phyloP scores from a whole-genome alignment of 1,284 basidiomycete genomes.

The Gastroboletus turbinatus region DNA sequence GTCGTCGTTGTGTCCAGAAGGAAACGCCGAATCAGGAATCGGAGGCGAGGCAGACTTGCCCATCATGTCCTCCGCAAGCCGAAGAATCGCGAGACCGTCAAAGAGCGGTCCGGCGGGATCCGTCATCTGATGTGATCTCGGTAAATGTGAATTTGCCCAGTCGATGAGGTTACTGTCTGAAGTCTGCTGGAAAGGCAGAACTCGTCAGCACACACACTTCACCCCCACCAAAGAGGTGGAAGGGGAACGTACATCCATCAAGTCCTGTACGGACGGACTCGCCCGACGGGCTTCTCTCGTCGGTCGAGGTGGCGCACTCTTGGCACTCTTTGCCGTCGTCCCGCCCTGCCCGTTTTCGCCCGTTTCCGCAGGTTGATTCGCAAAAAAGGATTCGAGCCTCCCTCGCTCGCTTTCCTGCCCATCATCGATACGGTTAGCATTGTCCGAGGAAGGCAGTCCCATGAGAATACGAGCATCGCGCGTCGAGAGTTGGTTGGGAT shows the following conservation, averaged over 20 bases:
- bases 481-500: constrained; percentile 87
- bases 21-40: constrained; percentile 81
- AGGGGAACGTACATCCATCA: constrained; percentile 35
- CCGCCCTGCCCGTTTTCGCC: constrained; percentile 16
- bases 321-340: constrained; percentile 14
- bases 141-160: constrained; percentile 86
- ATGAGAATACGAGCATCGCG: constrained; percentile 84
- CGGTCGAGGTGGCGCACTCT: constrained; percentile 55
- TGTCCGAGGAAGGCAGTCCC: constrained; percentile 48
- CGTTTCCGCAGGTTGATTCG: constrained; percentile 35
- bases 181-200: constrained; percentile 1
- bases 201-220: background rate
- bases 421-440: constrained; percentile 37
- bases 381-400: constrained; percentile 58
- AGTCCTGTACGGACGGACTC: constrained; percentile 36
- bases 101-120: constrained; percentile 52
- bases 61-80: constrained; percentile 75
- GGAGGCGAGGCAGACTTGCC: constrained; percentile 64
- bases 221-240: background rate
- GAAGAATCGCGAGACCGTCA: constrained; percentile 70
- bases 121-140: constrained; percentile 62
- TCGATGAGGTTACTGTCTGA: constrained; percentile 62
- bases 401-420: constrained; percentile 41
- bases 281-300: constrained; percentile 57
- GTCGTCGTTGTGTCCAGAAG: constrained; percentile 62